Evolutionary conservation across 495 filamentous ascomycete genomes (phyloP).

Genomic region (Penicillium coprophilum): DNA sequence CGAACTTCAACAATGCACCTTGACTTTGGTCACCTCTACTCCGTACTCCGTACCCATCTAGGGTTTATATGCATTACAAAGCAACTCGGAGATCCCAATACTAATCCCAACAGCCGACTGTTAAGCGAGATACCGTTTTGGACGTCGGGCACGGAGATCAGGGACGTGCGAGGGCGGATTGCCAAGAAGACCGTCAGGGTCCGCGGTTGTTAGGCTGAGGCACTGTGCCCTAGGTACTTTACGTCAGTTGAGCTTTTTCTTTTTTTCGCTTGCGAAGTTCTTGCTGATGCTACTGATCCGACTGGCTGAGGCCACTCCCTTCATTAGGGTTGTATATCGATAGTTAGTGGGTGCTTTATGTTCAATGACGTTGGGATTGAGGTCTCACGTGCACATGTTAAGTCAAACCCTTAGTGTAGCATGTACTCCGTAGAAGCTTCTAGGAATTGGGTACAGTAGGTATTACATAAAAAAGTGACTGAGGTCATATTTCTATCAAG

Average conservation of each 20-base stretch:
- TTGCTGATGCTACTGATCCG: neutral
- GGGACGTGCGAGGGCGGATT: conserved; percentile 12
- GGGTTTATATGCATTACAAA: too few species aligned
- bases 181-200: conserved; percentile 27
- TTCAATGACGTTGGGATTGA: neutral
- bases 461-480: neutral
- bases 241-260: neutral
- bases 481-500: neutral
- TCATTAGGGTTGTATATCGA: neutral
- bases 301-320: neutral
- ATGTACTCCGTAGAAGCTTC: too few species aligned
- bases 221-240: neutral
- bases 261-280: neutral
- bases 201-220: conserved; percentile 22
- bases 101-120: neutral
- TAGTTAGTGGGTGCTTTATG: neutral
- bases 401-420: neutral
- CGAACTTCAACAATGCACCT: neutral
- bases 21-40: too few species aligned
- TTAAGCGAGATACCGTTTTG: conserved; percentile 4
- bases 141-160: conserved; percentile 19
- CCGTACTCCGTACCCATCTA: too few species aligned
- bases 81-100: neutral
- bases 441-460: neutral
- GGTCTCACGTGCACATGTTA: neutral